These are phyloP conservation scores for Pythium vanterpoolii DNA, from an alignment of 352 stramenopile genomes.

Conservation along the genomic window DNA sequence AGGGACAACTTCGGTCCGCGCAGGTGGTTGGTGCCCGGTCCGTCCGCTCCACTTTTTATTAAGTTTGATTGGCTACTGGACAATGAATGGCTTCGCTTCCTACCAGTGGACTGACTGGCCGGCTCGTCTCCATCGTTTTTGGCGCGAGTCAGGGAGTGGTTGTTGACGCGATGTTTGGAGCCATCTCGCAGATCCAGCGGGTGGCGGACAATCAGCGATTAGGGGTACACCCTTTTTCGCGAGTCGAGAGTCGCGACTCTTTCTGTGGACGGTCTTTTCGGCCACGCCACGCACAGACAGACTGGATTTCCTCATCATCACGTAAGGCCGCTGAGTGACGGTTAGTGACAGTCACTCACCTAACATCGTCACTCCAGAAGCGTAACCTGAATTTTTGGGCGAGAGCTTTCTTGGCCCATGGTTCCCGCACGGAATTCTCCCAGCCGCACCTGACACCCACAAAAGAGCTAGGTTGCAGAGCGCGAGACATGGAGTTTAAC, in stretches of 20 bases:
- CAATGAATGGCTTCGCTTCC: slow-evolving; percentile 13
- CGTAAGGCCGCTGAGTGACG: background rate
- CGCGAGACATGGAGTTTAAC: background rate
- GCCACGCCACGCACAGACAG: slow-evolving; percentile 3
- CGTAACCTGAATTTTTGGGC: slow-evolving; percentile 6
- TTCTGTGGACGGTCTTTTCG: slow-evolving; percentile 7
- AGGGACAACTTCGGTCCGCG: background rate
- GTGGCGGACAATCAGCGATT: slow-evolving; percentile 6
- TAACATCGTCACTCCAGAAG: background rate
- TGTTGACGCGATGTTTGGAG: slow-evolving; percentile 12
- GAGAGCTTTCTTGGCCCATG: background rate
- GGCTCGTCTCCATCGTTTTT: slow-evolving; percentile 16
- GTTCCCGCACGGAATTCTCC: slow-evolving; percentile 1
- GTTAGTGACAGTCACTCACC: background rate
- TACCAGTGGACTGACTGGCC: slow-evolving; percentile 12
- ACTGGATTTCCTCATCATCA: slow-evolving; percentile 15
- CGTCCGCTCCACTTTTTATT: slow-evolving; percentile 23
- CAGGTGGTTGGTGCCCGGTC: background rate
- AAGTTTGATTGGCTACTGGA: slow-evolving; percentile 7
- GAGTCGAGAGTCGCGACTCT: background rate
- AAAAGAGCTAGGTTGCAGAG: no score
- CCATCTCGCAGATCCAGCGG: slow-evolving; percentile 19
- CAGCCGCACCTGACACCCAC: background rate
- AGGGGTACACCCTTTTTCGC: slow-evolving; percentile 21
- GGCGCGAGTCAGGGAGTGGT: background rate